phyloP scores from a whole-genome alignment of 2,329 filamentous ascomycete species.

The Claviceps sorghi region DNA sequence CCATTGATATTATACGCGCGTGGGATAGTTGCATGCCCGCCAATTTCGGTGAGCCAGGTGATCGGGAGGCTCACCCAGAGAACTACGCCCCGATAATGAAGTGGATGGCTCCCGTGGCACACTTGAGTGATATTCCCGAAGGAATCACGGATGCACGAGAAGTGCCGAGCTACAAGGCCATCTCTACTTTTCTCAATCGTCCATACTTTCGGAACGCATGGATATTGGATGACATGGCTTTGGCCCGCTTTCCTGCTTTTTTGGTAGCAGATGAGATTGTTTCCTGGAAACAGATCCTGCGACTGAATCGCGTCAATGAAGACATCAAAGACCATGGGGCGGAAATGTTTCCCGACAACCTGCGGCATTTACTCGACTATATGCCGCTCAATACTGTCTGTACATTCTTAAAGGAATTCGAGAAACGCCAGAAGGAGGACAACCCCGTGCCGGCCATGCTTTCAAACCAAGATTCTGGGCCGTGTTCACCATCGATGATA shows the following conservation, averaged over 20 bases:
- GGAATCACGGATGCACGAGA: slow-evolving; percentile 11
- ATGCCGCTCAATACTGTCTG: slow-evolving; percentile 9
- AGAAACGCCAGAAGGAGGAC: slow-evolving; percentile 5
- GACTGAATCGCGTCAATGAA: slow-evolving; percentile 20
- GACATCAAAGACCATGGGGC: slow-evolving; percentile 21
- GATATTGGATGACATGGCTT: slow-evolving; percentile 22
- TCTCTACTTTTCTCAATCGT: slow-evolving; percentile 16
- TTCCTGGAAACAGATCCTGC: slow-evolving; percentile 21
- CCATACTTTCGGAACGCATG: slow-evolving; percentile 21
- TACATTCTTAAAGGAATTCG: slow-evolving; percentile 8
- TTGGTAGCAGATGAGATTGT: slow-evolving; percentile 22
- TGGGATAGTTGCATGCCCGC: slow-evolving; percentile 18
- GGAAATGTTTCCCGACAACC: slow-evolving; percentile 15
- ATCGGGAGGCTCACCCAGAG: slow-evolving; percentile 18
- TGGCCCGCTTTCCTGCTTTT: slow-evolving; percentile 17
- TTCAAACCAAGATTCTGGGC: neutral
- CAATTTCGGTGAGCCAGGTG: slow-evolving; percentile 20
- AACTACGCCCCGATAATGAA: slow-evolving; percentile 19
- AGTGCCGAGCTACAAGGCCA: slow-evolving; percentile 11
- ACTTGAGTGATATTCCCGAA: slow-evolving; percentile 11
- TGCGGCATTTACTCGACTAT: slow-evolving; percentile 9
- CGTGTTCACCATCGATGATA: neutral
- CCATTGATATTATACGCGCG: slow-evolving; percentile 12
- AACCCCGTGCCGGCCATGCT: slow-evolving; percentile 3
- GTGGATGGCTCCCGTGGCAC: slow-evolving; percentile 16